These are phyloP conservation scores for Syzygium aromaticum DNA, from an alignment of 345 rosid species.

Conservation along the genomic window DNA sequence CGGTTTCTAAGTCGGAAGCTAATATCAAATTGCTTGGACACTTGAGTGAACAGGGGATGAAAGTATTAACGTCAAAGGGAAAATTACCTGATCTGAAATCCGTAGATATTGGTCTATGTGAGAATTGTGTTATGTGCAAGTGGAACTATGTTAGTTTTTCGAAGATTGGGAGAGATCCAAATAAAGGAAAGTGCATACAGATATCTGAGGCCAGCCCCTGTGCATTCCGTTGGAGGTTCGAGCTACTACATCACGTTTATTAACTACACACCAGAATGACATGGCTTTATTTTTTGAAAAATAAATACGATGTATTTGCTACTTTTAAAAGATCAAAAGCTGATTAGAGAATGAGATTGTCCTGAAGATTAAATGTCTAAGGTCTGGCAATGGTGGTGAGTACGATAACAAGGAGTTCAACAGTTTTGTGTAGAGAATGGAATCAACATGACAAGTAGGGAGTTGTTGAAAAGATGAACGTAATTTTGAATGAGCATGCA, in stretches of 20 bases:
- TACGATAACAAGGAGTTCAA: neutral
- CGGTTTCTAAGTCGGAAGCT: neutral
- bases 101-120: neutral
- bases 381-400: neutral
- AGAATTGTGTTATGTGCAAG: neutral
- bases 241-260: neutral
- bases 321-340: no score
- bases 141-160: neutral
- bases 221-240: neutral
- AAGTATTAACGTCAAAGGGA: neutral
- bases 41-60: neutral
- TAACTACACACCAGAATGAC: neutral
- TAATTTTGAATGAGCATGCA: neutral
- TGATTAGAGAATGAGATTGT: neutral
- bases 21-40: neutral
- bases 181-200: neutral
- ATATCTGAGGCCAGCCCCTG: neutral
- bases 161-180: neutral
- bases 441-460: no score
- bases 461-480: neutral
- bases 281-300: neutral
- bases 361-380: neutral
- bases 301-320: neutral
- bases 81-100: neutral
- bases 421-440: neutral